Evolutionary conservation across 352 stramenopile species (phyloP).

Genomic region (Pythium chondricola): DNA sequence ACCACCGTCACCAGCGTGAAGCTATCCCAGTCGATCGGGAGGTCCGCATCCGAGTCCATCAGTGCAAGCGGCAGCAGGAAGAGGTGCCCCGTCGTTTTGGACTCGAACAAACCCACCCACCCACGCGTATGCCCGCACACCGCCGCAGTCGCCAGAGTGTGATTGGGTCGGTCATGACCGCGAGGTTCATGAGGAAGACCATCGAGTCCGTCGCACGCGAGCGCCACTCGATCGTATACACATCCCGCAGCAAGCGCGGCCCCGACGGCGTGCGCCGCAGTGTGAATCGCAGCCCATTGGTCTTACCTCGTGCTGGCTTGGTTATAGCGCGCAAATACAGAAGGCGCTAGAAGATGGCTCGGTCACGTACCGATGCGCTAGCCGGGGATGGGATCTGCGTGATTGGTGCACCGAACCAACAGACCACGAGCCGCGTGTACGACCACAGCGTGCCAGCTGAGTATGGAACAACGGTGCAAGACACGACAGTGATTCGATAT

Average conservation of each 20-base stretch:
- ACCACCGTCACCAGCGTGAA: too few relatives aligned
- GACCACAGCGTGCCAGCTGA: neutral
- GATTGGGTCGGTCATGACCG: conserved; percentile 16
- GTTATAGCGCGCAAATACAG: neutral
- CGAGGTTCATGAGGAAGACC: conserved; percentile 13
- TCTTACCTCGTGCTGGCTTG: neutral
- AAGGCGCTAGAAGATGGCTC: neutral
- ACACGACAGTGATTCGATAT: neutral
- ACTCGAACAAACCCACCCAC: conserved; percentile 2
- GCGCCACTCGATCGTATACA: neutral
- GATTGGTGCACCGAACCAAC: neutral
- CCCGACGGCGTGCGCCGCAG: too few relatives aligned
- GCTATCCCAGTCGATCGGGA: conserved; percentile 4
- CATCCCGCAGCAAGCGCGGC: too few relatives aligned
- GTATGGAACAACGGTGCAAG: neutral
- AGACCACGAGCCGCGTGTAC: neutral
- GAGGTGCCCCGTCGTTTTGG: neutral
- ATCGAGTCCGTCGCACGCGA: conserved; percentile 7
- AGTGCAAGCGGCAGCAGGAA: conserved; percentile 1
- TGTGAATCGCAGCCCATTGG: too few relatives aligned
- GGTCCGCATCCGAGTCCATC: neutral
- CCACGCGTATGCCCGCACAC: neutral
- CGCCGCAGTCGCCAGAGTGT: conserved; percentile 5
- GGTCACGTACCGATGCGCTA: neutral
- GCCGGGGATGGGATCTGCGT: too few relatives aligned